Evolutionary conservation across 1,139 yeast genomes (phyloP).

Genomic region (Eremothecium coryli): DNA sequence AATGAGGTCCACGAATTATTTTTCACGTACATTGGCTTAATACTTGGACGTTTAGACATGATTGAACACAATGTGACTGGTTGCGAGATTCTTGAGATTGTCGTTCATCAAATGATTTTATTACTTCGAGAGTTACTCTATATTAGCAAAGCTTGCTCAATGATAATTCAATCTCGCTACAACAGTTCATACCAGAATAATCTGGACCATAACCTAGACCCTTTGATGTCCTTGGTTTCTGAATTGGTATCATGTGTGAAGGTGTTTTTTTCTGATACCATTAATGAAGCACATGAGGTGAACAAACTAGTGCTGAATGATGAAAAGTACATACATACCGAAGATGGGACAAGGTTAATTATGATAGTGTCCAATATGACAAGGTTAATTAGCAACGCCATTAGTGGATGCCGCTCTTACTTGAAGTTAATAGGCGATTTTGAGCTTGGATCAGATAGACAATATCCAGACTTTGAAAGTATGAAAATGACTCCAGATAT

Average conservation of each 20-base stretch:
- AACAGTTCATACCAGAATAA: constrained; percentile 25
- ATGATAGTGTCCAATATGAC: constrained; percentile 58
- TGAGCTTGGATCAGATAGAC: constrained; percentile 52
- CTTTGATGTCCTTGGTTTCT: constrained; percentile 50
- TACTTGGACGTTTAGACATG: constrained; percentile 64
- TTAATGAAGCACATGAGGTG: constrained; percentile 27
- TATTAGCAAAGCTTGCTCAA: constrained; percentile 44
- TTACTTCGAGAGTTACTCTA: constrained; percentile 55
- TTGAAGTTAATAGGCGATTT: constrained; percentile 63
- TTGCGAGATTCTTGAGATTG: constrained; percentile 54
- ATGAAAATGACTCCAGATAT: constrained; percentile 52
- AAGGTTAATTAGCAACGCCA: constrained; percentile 43
- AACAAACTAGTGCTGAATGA: constrained; percentile 24
- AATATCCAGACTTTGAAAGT: constrained; percentile 61
- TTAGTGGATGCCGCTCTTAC: constrained; percentile 39
- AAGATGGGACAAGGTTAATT: constrained; percentile 59
- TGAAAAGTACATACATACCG: constrained; percentile 44
- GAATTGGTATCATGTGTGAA: constrained; percentile 59
- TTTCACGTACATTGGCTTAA: constrained; percentile 59
- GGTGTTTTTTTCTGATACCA: constrained; percentile 47
- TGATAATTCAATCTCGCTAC: constrained; percentile 29
- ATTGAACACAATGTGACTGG: constrained; percentile 66
- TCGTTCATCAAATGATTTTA: constrained; percentile 60
- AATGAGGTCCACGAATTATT: constrained; percentile 67
- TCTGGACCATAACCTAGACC: constrained; percentile 49